Percentiles rank a stretch among this genome's conserved stretches.
These are phyloP conservation scores for Phaeosphaeria sp. DNA, from an alignment of 2,329 filamentous ascomycete species.

Conservation along the genomic window DNA sequence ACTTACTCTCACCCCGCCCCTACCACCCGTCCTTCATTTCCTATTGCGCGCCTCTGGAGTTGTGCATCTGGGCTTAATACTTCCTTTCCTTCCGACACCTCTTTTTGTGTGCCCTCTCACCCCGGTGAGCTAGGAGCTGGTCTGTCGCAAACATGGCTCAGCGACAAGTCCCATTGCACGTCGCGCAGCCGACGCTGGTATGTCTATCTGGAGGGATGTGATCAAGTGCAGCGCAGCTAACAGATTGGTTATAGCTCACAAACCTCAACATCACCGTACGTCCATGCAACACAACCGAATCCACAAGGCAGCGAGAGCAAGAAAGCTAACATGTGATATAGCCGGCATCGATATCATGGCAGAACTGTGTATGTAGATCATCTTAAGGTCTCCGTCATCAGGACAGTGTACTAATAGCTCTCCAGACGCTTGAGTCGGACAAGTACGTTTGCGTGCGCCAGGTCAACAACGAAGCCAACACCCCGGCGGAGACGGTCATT, in stretches of 20 bases:
- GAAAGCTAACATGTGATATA: conserved; percentile 49
- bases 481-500: conserved; percentile 93
- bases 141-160: conserved; percentile 63
- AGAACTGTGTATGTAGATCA: conserved; percentile 73
- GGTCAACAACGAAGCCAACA: conserved; percentile 77
- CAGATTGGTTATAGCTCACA: conserved; percentile 48
- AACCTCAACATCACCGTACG: conserved; percentile 57
- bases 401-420: conserved; percentile 24
- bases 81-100: conserved; percentile 45
- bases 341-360: conserved; percentile 80
- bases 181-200: conserved; percentile 83
- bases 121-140: conserved; percentile 48
- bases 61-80: conserved; percentile 47
- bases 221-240: conserved; percentile 33
- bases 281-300: conserved; percentile 21
- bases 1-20: conserved; percentile 31
- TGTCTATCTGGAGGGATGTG: conserved; percentile 19
- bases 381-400: neutral
- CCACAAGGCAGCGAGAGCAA: conserved; percentile 20
- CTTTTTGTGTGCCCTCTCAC: conserved; percentile 38
- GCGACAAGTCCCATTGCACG: conserved; percentile 82
- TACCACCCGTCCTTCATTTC: conserved; percentile 44
- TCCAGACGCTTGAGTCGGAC: conserved; percentile 95
- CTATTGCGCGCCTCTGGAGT: conserved; percentile 47
- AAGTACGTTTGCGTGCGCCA: conserved; percentile 95